Conservation (phyloP, 495 filamentous ascomycete genomes). For the Neurospora sp. region DNA sequence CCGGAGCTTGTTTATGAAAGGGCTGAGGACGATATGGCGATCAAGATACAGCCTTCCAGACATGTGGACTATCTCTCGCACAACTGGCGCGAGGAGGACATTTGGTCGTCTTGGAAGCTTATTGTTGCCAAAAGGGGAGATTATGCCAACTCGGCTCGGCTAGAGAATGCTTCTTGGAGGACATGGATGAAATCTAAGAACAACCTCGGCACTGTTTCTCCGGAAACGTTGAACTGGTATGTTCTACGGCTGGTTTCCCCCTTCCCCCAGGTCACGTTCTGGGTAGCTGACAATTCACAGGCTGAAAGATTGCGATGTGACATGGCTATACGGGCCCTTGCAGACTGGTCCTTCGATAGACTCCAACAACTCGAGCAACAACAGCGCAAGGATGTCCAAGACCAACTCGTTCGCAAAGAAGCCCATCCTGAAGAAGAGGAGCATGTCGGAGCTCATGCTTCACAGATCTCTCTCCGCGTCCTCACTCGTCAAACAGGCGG, state of each 20-base stretch:
- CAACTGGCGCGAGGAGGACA: slow-evolving; percentile 93
- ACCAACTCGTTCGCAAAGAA: slow-evolving; percentile 79
- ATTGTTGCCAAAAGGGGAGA: slow-evolving; percentile 67
- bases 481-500: slow-evolving; percentile 85
- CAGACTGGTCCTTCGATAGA: slow-evolving; percentile 51
- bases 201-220: slow-evolving; percentile 73
- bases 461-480: slow-evolving; percentile 85
- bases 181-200: slow-evolving; percentile 94
- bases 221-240: slow-evolving; percentile 84
- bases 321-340: slow-evolving; percentile 93
- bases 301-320: slow-evolving; percentile 96
- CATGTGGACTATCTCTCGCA: slow-evolving; percentile 97
- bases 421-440: slow-evolving; percentile 93
- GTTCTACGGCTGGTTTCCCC: slow-evolving; percentile 14
- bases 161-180: slow-evolving; percentile 97
- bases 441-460: slow-evolving; percentile 90
- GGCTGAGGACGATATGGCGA: slow-evolving; percentile 74
- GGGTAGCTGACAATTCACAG: slow-evolving; percentile 33
- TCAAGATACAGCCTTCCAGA: slow-evolving; percentile 67
- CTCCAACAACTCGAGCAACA: slow-evolving; percentile 42
- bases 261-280: neutral
- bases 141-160: slow-evolving; percentile 67
- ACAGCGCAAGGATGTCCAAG: slow-evolving; percentile 52
- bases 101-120: slow-evolving; percentile 95
- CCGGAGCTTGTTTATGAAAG: slow-evolving; percentile 31